Percentiles rank a stretch among this genome's conserved stretches.
These are phyloP conservation scores for Tolypocladium endophyticum DNA, from an alignment of 2,329 filamentous ascomycete species.

Conservation along the genomic window DNA sequence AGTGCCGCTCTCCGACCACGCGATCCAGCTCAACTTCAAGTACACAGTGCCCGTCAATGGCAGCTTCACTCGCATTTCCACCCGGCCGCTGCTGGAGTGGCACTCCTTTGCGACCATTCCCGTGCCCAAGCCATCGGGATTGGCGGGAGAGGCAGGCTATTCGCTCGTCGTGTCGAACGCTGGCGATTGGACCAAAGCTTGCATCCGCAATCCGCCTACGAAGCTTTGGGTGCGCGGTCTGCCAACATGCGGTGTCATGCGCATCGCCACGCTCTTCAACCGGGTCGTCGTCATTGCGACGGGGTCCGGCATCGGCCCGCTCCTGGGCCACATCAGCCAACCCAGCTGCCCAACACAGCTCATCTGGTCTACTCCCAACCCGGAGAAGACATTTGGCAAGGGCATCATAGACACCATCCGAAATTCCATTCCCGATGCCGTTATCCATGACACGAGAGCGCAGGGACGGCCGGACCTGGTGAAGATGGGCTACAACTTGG, in stretches of 20 bases:
- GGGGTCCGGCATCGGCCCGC: conserved; percentile 63
- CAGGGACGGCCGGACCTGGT: conserved; percentile 49
- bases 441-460: conserved; percentile 56
- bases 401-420: conserved; percentile 45
- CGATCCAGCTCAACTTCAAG: conserved; percentile 58
- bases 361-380: conserved; percentile 57
- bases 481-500: conserved; percentile 39
- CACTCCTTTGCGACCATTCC: conserved; percentile 70
- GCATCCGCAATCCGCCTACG: conserved; percentile 51
- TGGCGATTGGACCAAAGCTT: conserved; percentile 61
- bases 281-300: conserved; percentile 58
- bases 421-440: conserved; percentile 46
- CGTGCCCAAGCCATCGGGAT: conserved; percentile 27
- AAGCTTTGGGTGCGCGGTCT: conserved; percentile 59
- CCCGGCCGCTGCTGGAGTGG: conserved; percentile 57
- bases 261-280: conserved; percentile 55
- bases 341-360: conserved; percentile 44
- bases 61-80: conserved; percentile 43
- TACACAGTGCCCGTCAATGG: conserved; percentile 46
- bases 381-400: conserved; percentile 51
- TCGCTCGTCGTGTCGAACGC: conserved; percentile 62
- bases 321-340: conserved; percentile 47
- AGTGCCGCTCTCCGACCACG: conserved; percentile 61
- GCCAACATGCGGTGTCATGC: conserved; percentile 56
- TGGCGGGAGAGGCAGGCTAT: conserved; percentile 35